Percentiles rank a stretch among this genome's conserved stretches.
phyloP scores from a whole-genome alignment of 768 basidiomycete species.

The Suillus subaureus region DNA sequence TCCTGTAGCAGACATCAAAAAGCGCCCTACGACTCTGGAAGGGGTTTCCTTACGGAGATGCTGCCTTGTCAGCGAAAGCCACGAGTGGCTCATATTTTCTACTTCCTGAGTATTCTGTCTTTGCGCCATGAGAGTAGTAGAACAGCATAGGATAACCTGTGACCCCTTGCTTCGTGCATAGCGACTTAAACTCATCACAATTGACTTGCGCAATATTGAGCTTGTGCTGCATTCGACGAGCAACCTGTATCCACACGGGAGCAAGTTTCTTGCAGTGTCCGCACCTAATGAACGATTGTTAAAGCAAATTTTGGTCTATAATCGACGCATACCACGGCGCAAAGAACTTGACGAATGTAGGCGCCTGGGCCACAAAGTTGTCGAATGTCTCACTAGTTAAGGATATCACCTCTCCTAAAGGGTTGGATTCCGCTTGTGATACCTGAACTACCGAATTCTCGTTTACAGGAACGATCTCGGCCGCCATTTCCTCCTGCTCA shows the following conservation, averaged over 20 bases:
- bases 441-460: constrained; percentile 21
- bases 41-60: constrained; percentile 58
- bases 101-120: constrained; percentile 75
- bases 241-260: constrained; percentile 79
- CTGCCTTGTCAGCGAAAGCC: constrained; percentile 75
- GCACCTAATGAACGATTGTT: constrained; percentile 51
- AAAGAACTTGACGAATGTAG: constrained; percentile 77
- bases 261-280: constrained; percentile 96
- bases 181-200: constrained; percentile 71
- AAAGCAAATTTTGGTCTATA: neutral
- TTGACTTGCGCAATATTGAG: constrained; percentile 85
- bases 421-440: constrained; percentile 20
- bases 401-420: constrained; percentile 27
- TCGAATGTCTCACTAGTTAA: constrained; percentile 40
- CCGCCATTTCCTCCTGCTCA: constrained; percentile 10
- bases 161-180: constrained; percentile 71
- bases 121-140: constrained; percentile 61
- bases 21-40: constrained; percentile 2
- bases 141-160: constrained; percentile 83
- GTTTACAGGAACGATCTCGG: constrained; percentile 4
- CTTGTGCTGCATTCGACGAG: constrained; percentile 64
- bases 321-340: constrained; percentile 72
- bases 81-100: constrained; percentile 72
- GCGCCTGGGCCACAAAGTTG: constrained; percentile 43
- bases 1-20: constrained; percentile 27